Evolutionary conservation across 495 filamentous ascomycete species (phyloP), one percentile per base, ranked within the genome.

Genomic region (Bacidia rubella): DNA sequence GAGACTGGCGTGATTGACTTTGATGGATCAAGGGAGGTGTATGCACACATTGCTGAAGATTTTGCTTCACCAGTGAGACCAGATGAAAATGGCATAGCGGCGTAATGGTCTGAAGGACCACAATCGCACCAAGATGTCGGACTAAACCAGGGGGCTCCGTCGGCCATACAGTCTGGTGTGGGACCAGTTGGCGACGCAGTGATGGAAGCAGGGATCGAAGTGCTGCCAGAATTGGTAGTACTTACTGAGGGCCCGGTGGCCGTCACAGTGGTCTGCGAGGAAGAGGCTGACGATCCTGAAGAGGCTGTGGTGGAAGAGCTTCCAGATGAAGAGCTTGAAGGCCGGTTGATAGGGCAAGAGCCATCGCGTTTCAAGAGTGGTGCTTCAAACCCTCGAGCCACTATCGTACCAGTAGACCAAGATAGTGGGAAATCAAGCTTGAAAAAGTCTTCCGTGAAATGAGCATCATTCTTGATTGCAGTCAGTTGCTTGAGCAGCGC

Each of bases 111-210:
- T 20, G 38, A 20, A 10, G 2, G 24, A 1, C 51, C 42, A 44
- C 41, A 53, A 11, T 53, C 41, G 27, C 51, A 47, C 51, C 35
- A 53, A n/a, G 23, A 43, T 43, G 51, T 53, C 24, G 51, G 51
- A 2, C 20, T 42, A 39, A 44, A 53, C 51, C 51, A 53, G 21
- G 51, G 51, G 9, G 40, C 40, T n/a, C 40, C 51, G 25, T 53
- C 51, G 4, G 51, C 40, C 51, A 46, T 46, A 29, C 51, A 53
- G 4, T 26, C 22, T 3, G 17, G 15, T 5, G 29, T 7, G 15
- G 15, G 29, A 35, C 7, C 15, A 35, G 7, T 35, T 5, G 29
- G 5, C 15, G 29, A 15, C 7, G 15, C 15, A 35, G 29, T 35
- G 5, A 15, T 35, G 29, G 29, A 7, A 15, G 29, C 15, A 15